Evolutionary conservation across 2,329 filamentous ascomycete genomes (phyloP).

Genomic region (Paraphaeosphaeria minitans): DNA sequence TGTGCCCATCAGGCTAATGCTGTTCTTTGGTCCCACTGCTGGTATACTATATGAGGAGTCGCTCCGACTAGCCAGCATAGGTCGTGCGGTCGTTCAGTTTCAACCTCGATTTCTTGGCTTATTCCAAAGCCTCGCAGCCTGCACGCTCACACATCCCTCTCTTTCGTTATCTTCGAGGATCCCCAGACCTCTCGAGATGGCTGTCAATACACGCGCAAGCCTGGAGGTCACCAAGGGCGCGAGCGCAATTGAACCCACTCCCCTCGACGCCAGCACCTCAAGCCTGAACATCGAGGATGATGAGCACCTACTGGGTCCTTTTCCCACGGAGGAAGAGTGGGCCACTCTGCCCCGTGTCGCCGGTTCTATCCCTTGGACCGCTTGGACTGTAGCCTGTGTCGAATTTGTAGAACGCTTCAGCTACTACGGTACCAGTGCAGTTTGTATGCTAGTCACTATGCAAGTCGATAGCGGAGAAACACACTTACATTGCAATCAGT

Average conservation of each 20-base stretch:
- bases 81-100: background rate
- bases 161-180: background rate
- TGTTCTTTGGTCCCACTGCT: background rate
- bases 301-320: conserved; percentile 28
- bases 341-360: conserved; percentile 43
- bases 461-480: background rate
- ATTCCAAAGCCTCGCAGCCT: conserved; percentile 7
- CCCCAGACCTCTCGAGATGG: conserved; percentile 22
- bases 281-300: conserved; percentile 27
- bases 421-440: conserved; percentile 46
- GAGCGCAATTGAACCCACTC: conserved; percentile 31
- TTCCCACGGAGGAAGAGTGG: conserved; percentile 46
- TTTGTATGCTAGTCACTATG: conserved; percentile 27
- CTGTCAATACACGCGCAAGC: conserved; percentile 32
- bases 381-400: conserved; percentile 44
- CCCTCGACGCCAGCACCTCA: conserved; percentile 30
- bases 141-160: background rate
- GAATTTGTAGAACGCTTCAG: conserved; percentile 46
- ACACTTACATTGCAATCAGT: conserved; percentile 11
- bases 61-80: background rate
- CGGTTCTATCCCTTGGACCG: conserved; percentile 42
- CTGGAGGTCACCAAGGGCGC: conserved; percentile 41
- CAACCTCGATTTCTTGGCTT: background rate
- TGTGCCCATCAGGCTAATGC: conserved; percentile 1
- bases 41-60: conserved; percentile 3